Evolutionary conservation across 768 basidiomycete genomes (phyloP).

Genomic region (Leccinum aurantiacum): DNA sequence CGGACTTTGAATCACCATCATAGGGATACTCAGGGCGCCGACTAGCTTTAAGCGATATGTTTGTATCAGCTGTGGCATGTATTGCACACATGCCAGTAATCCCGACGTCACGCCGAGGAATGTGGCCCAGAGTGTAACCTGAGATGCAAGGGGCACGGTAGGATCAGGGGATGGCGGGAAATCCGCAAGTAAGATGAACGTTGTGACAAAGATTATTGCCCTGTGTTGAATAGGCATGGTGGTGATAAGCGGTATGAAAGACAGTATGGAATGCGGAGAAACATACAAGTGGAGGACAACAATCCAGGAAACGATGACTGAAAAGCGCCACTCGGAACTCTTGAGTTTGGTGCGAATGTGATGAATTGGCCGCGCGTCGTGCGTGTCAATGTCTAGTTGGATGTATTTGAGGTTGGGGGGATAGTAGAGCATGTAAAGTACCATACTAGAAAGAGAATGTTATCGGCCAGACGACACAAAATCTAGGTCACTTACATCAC

Average conservation of each 20-base stretch:
- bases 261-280: neutral
- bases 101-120: slow-evolving; percentile 85
- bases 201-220: slow-evolving; percentile 54
- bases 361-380: slow-evolving; percentile 42
- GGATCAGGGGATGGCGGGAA: slow-evolving; percentile 39
- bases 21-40: slow-evolving; percentile 90
- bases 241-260: neutral
- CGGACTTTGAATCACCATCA: slow-evolving; percentile 94
- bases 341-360: slow-evolving; percentile 48
- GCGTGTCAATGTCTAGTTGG: slow-evolving; percentile 40
- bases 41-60: slow-evolving; percentile 82
- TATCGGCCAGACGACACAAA: neutral
- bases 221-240: neutral
- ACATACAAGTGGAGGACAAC: slow-evolving; percentile 73
- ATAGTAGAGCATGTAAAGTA: slow-evolving; percentile 92
- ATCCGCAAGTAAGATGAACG: slow-evolving; percentile 58
- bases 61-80: slow-evolving; percentile 80
- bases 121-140: slow-evolving; percentile 67
- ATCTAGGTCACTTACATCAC: slow-evolving; percentile 61
- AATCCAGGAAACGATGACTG: slow-evolving; percentile 71
- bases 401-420: slow-evolving; percentile 79
- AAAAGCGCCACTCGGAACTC: slow-evolving; percentile 76
- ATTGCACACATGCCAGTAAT: slow-evolving; percentile 78
- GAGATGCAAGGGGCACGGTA: slow-evolving; percentile 36
- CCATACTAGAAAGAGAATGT: slow-evolving; percentile 49